These are phyloP conservation scores for Bonia amplexicaulis DNA, from an alignment of 176 grass and related monocot genomes.

Conservation along the genomic window DNA sequence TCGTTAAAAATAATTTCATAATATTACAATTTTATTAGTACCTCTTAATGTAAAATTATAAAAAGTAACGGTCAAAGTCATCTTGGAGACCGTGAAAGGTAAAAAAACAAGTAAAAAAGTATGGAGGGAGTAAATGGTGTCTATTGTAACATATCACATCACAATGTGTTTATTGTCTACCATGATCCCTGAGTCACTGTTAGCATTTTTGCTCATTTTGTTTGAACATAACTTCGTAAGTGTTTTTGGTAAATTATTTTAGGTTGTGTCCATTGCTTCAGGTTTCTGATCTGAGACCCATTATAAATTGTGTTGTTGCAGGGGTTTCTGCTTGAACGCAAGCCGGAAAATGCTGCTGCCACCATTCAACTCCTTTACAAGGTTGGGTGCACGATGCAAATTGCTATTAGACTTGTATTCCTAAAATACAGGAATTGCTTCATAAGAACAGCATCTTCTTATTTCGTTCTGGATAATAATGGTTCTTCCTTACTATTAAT, in stretches of 20 bases:
- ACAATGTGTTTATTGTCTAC: not conserved
- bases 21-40: no score
- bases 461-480: not conserved
- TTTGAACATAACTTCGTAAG: not conserved
- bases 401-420: not conserved
- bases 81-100: no score
- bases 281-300: conserved; percentile 6
- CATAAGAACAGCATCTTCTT: not conserved
- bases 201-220: not conserved
- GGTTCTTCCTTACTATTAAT: not conserved
- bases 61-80: no score
- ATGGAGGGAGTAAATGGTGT: not conserved
- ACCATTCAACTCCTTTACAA: conserved; percentile 69
- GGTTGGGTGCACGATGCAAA: conserved; percentile 39
- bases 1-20: no score
- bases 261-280: not conserved
- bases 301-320: conserved; percentile 33
- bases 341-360: conserved; percentile 69
- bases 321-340: conserved; percentile 82
- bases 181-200: not conserved
- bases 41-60: no score
- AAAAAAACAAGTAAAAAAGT: no score
- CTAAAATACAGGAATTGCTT: conserved; percentile 29
- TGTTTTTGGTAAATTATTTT: not conserved
- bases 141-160: not conserved